Evolutionary conservation across 148 eudicot genomes (phyloP).

Genomic region (Pharnaceum exiguum): DNA sequence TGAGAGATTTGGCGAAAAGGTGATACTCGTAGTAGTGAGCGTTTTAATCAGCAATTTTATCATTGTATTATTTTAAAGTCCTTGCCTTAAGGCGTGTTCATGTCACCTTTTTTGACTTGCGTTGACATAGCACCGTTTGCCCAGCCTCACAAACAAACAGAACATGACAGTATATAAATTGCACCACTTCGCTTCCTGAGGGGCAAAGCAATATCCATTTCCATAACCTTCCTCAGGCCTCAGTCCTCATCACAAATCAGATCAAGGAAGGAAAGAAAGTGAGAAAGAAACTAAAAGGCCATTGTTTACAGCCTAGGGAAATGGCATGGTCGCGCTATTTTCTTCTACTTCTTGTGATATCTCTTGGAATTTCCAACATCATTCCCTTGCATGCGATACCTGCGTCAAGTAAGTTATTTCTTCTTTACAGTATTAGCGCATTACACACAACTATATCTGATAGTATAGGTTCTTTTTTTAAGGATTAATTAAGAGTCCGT

Average conservation of each 20-base stretch:
- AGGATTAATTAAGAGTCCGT: too few species aligned
- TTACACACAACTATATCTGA: too few species aligned
- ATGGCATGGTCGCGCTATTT: constrained; percentile 22
- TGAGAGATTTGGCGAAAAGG: constrained; percentile 13
- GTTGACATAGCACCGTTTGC: constrained; percentile 14
- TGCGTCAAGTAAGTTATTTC: constrained; percentile 31
- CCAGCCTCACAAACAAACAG: constrained; percentile 16
- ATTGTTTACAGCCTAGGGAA: too few species aligned
- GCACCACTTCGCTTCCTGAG: constrained; percentile 12
- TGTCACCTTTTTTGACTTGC: constrained; percentile 24
- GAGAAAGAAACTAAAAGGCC: neutral
- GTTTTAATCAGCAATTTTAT: too few species aligned
- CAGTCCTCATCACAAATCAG: too few species aligned
- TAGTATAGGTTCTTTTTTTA: too few species aligned
- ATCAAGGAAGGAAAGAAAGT: neutral
- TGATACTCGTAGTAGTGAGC: too few species aligned
- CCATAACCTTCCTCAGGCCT: neutral
- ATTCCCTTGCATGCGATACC: constrained; percentile 34
- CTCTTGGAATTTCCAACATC: constrained; percentile 28
- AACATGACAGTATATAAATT: constrained; percentile 22
- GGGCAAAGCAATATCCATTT: neutral
- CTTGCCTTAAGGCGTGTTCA: neutral
- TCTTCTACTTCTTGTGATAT: constrained; percentile 17
- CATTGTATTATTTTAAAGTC: too few species aligned
- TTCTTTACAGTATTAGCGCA: too few species aligned